Evolutionary conservation across 192 early-diverging fungal species (phyloP), one percentile per base, ranked within the genome.

Genomic region (Dissophora globulifera): DNA sequence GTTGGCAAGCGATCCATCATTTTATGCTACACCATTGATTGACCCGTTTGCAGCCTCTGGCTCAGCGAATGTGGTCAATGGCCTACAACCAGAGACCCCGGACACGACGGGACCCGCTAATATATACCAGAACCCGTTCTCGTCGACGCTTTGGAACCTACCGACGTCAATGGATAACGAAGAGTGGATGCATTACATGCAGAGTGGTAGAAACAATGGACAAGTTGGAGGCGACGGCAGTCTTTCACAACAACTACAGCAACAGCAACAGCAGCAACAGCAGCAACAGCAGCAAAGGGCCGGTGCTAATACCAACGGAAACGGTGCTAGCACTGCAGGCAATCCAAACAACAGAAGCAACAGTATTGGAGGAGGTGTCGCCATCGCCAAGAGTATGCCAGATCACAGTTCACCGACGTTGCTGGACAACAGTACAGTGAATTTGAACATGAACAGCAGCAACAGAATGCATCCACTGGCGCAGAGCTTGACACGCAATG

Each of bases 171-270:
- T 66, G 2, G 58, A 67, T 19, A 76, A 62, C 33, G 72, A 76
- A 9, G 72, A 76, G 26, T 76, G 72, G 72, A 67, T 62, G 52
- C 20, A 67, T 15, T 76, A 67, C 29, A 76, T 76, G 72, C 72
- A 76, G 45, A 67, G 45, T 32, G 58, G 64, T 25, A 50, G 62
- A n/a, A 20, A 58, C 7, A 43, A 15, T 16, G 13, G 61, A 17
- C 29, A 42, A 38, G 32, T 10, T 62, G 43, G 46, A 19, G 45
- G 7, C 32, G 45, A 12, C 17, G 26, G 8, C 25, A 29, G 31
- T 38, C 29, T 38, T 40, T 13, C 16, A 55, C 59, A 35, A 35
- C 30, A 62, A 49, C 46, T 22, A 49, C 29, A 49, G n/a, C 17
- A 48, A 30, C 45, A 48, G 27, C 58, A 23, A 35, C 16, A 55